Evolutionary conservation across 768 basidiomycete genomes (phyloP).

Genomic region (Podaxis rugospora): DNA sequence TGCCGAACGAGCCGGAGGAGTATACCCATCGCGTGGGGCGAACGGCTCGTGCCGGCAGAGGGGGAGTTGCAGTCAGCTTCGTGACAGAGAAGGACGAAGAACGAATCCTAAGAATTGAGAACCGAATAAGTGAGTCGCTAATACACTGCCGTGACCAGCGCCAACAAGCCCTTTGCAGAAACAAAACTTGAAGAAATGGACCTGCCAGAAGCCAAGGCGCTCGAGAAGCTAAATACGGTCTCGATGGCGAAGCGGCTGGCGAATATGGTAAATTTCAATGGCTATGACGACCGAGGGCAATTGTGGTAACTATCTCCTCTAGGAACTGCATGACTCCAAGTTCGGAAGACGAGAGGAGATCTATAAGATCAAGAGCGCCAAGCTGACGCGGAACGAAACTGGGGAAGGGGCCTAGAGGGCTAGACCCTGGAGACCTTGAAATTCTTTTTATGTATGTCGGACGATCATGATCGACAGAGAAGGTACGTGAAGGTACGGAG

Average conservation of each 20-base stretch:
- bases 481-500: neutral
- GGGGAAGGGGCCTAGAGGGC: conserved; percentile 14
- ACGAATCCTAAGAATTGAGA: conserved; percentile 76
- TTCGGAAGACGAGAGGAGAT: conserved; percentile 90
- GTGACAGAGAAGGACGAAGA: conserved; percentile 93
- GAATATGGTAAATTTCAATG: conserved; percentile 66
- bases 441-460: conserved; percentile 2
- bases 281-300: neutral
- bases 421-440: conserved; percentile 1
- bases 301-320: conserved; percentile 5
- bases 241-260: conserved; percentile 91
- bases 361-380: conserved; percentile 57
- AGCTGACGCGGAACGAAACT: conserved; percentile 15
- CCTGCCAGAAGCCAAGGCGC: conserved; percentile 74
- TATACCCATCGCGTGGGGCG: conserved; percentile 95
- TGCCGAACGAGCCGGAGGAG: conserved; percentile 86
- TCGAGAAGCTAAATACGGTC: conserved; percentile 85
- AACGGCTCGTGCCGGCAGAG: conserved; percentile 86
- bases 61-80: conserved; percentile 89
- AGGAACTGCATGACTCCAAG: conserved; percentile 84
- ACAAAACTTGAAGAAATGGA: conserved; percentile 70
- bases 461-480: neutral
- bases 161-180: conserved; percentile 35
- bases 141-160: neutral
- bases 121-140: conserved; percentile 68